Evolutionary conservation across 2,329 filamentous ascomycete species (phyloP).

Genomic region (Dendryphion nanum): DNA sequence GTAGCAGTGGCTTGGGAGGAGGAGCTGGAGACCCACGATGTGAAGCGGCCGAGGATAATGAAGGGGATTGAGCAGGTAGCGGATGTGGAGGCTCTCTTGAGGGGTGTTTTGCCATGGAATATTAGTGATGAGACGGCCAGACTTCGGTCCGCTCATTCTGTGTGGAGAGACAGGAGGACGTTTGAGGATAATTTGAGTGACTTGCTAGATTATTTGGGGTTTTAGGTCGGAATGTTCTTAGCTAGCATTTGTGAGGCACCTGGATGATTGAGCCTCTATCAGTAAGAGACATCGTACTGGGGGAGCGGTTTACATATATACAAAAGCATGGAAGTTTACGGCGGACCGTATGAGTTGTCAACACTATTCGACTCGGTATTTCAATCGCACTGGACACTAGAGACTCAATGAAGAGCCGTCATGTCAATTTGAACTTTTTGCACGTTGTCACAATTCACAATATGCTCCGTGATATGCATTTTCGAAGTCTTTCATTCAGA

Average conservation of each 20-base stretch:
- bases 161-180: conserved; percentile 4
- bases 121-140: not conserved
- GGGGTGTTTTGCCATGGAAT: conserved; percentile 10
- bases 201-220: conserved; percentile 12
- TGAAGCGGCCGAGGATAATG: conserved; percentile 18
- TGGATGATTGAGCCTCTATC: too few species aligned
- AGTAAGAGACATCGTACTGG: too few species aligned
- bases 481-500: conserved; percentile 41
- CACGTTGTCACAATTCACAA: not conserved
- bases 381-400: too few species aligned
- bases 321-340: too few species aligned
- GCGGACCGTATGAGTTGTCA: too few species aligned
- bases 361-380: too few species aligned
- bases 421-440: too few species aligned
- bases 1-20: conserved; percentile 20
- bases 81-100: conserved; percentile 19
- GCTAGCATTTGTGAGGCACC: too few species aligned
- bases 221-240: too few species aligned
- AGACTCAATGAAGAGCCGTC: too few species aligned
- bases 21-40: conserved; percentile 14
- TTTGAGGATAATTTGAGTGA: conserved; percentile 11
- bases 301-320: too few species aligned
- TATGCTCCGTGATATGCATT: conserved; percentile 34
- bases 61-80: conserved; percentile 22
- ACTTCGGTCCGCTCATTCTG: not conserved